Evolutionary conservation across 163 green algal genomes (phyloP), one percentile per base, ranked within the genome.

Genomic region (Chloroidium sp.): DNA sequence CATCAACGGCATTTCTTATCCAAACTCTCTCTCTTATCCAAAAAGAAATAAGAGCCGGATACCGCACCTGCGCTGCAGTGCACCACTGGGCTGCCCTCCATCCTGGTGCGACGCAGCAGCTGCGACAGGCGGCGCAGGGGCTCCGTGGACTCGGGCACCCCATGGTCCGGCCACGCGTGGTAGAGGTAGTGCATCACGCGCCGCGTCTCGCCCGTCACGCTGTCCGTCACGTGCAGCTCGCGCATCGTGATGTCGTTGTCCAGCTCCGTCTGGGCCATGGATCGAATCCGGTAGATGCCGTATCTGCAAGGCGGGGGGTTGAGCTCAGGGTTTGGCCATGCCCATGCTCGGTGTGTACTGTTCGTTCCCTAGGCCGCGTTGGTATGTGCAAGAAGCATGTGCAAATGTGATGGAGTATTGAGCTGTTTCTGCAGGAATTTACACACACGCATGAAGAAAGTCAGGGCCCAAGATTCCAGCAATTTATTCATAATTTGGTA

Each of bases 101-200:
- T 6, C 64, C 64, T 10, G 69, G 8, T 36, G 8, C 12, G 12
- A 36, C 69, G 69, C 69, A 76, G 69, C 69, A 60, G 12, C 1
- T 61, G 69, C 36, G 83, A 83, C 3, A 92, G 78, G 0, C n/a
- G 57, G 10, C 89, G 82, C 80, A 93, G 74, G 10, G 85, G 81
- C 59, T 78, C 61, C 3, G 86, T 69, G 1, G 80, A 85, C 62
- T 36, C 4, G 0, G 94, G 94, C 4, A 95, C 89, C n/a, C 93
- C 92, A 77, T 96, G 93, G 81, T 98, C 94, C 0, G 94, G 94
- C 94, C 94, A 98, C 36, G 82, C 87, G 75, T 87, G 81, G 83
- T 92, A 94, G 60, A 90, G 82, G 80, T 90, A 91, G 79, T 87
- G 84, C 62, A 68, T 3, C 14, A 84, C 62, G 6, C 59, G 12